Evolutionary conservation across 495 filamentous ascomycete genomes (phyloP).

Genomic region (Cercophora scortea): DNA sequence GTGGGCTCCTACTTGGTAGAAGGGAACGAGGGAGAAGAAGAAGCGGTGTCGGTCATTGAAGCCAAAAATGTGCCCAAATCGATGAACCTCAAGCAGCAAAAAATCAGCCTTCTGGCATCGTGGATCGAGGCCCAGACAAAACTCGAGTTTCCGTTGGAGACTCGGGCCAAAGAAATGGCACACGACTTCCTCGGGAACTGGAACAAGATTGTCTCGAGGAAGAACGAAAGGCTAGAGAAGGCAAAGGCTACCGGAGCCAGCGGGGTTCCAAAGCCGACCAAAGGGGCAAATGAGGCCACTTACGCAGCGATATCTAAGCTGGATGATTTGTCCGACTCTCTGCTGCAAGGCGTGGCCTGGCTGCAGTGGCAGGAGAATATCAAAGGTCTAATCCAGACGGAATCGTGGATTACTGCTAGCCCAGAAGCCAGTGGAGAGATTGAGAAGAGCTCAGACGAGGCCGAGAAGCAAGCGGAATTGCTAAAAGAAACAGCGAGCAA

Average conservation of each 20-base stretch:
- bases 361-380: conserved; percentile 73
- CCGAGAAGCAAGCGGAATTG: neutral
- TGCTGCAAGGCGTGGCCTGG: conserved; percentile 83
- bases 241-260: neutral
- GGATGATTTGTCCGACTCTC: conserved; percentile 86
- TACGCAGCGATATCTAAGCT: conserved; percentile 43
- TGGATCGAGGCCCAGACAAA: neutral
- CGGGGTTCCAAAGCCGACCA: neutral
- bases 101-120: neutral
- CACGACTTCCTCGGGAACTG: neutral
- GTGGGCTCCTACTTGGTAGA: conserved; percentile 32
- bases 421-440: neutral
- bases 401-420: neutral
- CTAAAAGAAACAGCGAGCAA: too few relatives aligned
- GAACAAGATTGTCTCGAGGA: neutral
- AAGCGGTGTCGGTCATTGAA: neutral
- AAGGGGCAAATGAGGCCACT: neutral
- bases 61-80: neutral
- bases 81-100: neutral
- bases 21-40: neutral
- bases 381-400: conserved; percentile 29
- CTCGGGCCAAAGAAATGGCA: neutral
- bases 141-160: neutral
- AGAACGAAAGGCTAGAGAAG: neutral
- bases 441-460: neutral